Base-by-base conservation (phyloP, 371 early-diverging fungal species). In the Batkoa obscura region DNA sequence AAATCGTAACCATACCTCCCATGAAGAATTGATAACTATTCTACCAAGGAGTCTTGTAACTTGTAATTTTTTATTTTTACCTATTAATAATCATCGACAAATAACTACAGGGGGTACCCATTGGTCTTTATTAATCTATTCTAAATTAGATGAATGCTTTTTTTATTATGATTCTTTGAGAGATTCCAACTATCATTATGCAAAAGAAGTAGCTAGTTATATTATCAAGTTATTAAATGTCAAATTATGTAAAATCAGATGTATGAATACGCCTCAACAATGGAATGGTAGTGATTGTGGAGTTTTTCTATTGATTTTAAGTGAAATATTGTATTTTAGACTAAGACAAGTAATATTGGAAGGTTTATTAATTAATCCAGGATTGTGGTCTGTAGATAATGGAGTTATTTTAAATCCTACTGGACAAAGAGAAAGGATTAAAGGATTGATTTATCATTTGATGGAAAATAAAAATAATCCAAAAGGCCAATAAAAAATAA, bases 221-320 rank as follows among this genome's bases (percentile, higher is more conserved):
- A 38, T 53, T 30, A 53, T 41, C 39, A 17, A 39, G 9, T 53
- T 53, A 38, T 39, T 53, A 15, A 39, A 39, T 9, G 13, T 53
- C 3, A 12, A 15, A 9, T n/a, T 30, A 15, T 17, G 30, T 37
- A 53, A 35, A 9, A 17, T 53, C n/a, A 35, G 53, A 35, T 36
- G 17, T 17, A 53, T 53, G 53, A 35, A 35, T 37, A 53, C 53
- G n/a, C 53, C 53, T 37, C 34, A 41, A 5, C 53, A 53, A 35
- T 15, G n/a, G 39, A 53, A 53, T 30, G 39, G 53, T 36, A 53
- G 39, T 34, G 53, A 53, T 38, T 53, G 53, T 53, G 53, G 53
- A 2, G 53, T 53, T 10, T 53, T 32, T 34, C 38, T 53, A 2
- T 13, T 34, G 10, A 9, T 39, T 34, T 39, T 53, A 53, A 5